Evolutionary conservation across 345 rosid species (phyloP).

Genomic region (Balakata baccata): DNA sequence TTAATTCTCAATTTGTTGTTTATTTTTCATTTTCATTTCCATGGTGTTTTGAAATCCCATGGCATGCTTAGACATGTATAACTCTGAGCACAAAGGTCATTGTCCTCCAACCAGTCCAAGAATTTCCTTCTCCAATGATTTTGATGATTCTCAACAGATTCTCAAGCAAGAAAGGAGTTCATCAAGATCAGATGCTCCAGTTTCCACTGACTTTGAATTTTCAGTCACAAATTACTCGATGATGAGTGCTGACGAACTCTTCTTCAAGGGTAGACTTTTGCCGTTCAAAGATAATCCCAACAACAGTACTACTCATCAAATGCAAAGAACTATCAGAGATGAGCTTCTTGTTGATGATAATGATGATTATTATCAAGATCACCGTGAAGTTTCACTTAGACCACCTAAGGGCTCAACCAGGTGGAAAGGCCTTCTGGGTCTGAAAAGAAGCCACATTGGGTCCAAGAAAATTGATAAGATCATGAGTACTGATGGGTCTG

Average conservation of each 20-base stretch:
- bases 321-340: slow-evolving; percentile 77
- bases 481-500: too few relatives aligned
- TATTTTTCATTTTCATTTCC: background rate
- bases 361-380: slow-evolving; percentile 19
- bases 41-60: slow-evolving; percentile 36
- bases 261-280: slow-evolving; percentile 79
- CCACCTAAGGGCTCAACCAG: slow-evolving; percentile 63
- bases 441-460: slow-evolving; percentile 65
- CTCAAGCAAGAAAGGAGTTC: slow-evolving; percentile 41
- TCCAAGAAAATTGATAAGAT: slow-evolving; percentile 46
- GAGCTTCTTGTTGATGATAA: slow-evolving; percentile 66
- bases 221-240: slow-evolving; percentile 69
- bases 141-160: slow-evolving; percentile 55
- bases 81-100: slow-evolving; percentile 53
- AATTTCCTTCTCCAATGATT: slow-evolving; percentile 88
- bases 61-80: slow-evolving; percentile 84
- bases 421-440: slow-evolving; percentile 85
- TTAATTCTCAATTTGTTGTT: background rate
- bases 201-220: slow-evolving; percentile 81
- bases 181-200: slow-evolving; percentile 20
- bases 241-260: slow-evolving; percentile 98
- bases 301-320: background rate
- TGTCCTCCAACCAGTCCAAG: slow-evolving; percentile 67
- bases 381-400: slow-evolving; percentile 31
- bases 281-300: slow-evolving; percentile 54